Evolutionary conservation across 352 stramenopile species (phyloP).

Genomic region (Plasmopara viticola): DNA sequence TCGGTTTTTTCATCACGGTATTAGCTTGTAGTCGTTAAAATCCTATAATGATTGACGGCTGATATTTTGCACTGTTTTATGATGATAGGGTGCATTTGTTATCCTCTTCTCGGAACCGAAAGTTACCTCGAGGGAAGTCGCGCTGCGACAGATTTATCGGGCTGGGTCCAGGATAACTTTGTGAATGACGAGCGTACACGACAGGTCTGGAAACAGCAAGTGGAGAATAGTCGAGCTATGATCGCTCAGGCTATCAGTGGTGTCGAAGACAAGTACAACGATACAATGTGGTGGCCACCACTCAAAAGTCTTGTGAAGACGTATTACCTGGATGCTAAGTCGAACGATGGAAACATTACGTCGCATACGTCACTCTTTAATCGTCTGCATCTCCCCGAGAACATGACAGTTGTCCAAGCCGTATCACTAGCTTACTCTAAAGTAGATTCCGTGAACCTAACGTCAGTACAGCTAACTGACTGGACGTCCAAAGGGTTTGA

Average conservation of each 20-base stretch:
- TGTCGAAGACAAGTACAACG: constrained; percentile 84
- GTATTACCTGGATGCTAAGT: constrained; percentile 74
- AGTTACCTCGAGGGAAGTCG: constrained; percentile 83
- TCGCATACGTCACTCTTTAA: constrained; percentile 43
- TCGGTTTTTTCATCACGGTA: constrained; percentile 82
- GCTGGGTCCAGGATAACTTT: constrained; percentile 83
- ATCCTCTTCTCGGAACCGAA: constrained; percentile 75
- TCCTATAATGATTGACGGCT: neutral
- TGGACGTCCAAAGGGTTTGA: constrained; percentile 83
- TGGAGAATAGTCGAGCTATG: constrained; percentile 77
- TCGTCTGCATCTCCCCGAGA: constrained; percentile 53
- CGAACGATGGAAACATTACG: constrained; percentile 46
- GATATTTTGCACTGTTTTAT: neutral
- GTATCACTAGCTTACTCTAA: constrained; percentile 76
- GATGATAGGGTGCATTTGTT: constrained; percentile 59
- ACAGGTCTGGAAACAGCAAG: constrained; percentile 77
- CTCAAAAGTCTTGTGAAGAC: constrained; percentile 77
- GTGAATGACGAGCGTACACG: constrained; percentile 82
- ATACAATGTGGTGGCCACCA: constrained; percentile 86
- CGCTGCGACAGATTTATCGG: constrained; percentile 59
- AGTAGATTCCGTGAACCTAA: constrained; percentile 82
- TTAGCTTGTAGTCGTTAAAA: neutral
- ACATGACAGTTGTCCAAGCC: constrained; percentile 76
- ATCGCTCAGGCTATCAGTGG: constrained; percentile 67
- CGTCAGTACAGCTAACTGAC: constrained; percentile 76